Conservation (phyloP, 495 filamentous ascomycete species). For the Choiromyces venosus region DNA sequence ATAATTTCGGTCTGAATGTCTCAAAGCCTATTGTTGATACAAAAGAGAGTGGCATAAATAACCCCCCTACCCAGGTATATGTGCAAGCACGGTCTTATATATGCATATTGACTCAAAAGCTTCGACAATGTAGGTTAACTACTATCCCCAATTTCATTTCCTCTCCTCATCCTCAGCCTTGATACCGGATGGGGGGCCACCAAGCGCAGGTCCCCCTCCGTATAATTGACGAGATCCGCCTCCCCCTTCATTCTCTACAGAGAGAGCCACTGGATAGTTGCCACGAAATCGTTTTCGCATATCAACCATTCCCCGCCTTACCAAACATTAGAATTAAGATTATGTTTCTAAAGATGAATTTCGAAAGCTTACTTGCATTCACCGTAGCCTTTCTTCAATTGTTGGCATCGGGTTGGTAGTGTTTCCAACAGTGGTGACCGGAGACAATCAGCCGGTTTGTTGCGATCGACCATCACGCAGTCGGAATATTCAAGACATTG, state of each 20-base stretch:
- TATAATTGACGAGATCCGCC: conserved; percentile 64
- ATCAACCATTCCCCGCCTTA: conserved; percentile 79
- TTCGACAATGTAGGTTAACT: background rate
- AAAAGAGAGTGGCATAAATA: background rate
- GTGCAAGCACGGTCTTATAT: background rate
- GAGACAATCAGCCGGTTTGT: conserved; percentile 81
- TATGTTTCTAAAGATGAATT: background rate
- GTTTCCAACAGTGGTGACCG: conserved; percentile 68
- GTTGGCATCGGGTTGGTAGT: conserved; percentile 82
- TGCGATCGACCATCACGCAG: conserved; percentile 85
- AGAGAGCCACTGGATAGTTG: conserved; percentile 73
- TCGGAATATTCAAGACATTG: conserved; percentile 91
- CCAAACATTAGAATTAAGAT: conserved; percentile 21
- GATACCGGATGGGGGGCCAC: conserved; percentile 49
- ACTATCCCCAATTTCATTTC: conserved; percentile 23
- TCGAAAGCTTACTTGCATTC: conserved; percentile 67
- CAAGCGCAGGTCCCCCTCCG: conserved; percentile 67
- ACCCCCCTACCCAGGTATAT: background rate
- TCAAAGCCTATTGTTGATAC: background rate
- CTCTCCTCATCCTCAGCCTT: conserved; percentile 44
- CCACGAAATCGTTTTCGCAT: conserved; percentile 98
- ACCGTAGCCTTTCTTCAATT: conserved; percentile 83
- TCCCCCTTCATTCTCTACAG: conserved; percentile 51
- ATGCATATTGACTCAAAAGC: background rate
- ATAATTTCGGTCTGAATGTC: background rate